phyloP scores from a whole-genome alignment of 1,284 basidiomycete genomes.

The Porogramme epimiltina region DNA sequence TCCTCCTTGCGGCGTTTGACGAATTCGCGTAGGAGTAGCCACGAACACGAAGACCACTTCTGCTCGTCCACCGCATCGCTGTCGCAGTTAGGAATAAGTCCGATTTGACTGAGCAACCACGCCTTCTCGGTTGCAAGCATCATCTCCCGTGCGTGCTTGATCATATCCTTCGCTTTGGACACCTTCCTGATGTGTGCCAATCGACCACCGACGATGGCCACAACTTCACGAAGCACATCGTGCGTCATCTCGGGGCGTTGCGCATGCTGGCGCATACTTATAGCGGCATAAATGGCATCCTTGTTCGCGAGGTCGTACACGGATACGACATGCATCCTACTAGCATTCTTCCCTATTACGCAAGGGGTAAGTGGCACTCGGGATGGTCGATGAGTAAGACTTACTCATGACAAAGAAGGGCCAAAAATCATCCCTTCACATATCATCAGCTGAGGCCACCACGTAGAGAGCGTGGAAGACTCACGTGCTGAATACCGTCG shows the following conservation, averaged over 20 bases:
- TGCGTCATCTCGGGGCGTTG: conserved; percentile 15
- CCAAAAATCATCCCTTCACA: conserved; percentile 75
- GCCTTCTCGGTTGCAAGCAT: conserved; percentile 73
- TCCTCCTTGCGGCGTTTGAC: conserved; percentile 59
- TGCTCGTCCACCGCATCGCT: conserved; percentile 89
- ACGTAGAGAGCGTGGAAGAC: conserved; percentile 23
- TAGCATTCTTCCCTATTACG: no score
- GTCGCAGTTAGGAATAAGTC: conserved; percentile 73
- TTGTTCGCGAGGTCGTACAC: conserved; percentile 67
- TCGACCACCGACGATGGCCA: conserved; percentile 74
- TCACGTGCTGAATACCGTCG: conserved; percentile 79
- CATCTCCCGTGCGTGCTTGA: conserved; percentile 61
- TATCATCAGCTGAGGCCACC: conserved; percentile 15
- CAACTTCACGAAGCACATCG: conserved; percentile 49
- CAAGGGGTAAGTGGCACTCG: no score
- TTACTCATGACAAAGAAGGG: conserved; percentile 68
- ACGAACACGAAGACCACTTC: conserved; percentile 84
- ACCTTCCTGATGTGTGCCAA: conserved; percentile 75
- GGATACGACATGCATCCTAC: no score
- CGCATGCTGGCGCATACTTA: conserved; percentile 50
- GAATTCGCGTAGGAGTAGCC: conserved; percentile 73
- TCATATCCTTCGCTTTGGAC: conserved; percentile 58
- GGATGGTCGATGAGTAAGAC: no score
- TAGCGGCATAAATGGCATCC: conserved; percentile 66
- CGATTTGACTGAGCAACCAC: conserved; percentile 77